A percentile compares a stretch with the other conserved stretches of the same genome.
These are phyloP conservation scores for Blastomyces gilchristii DNA, from an alignment of 2,329 filamentous ascomycete genomes.

Conservation along the genomic window DNA sequence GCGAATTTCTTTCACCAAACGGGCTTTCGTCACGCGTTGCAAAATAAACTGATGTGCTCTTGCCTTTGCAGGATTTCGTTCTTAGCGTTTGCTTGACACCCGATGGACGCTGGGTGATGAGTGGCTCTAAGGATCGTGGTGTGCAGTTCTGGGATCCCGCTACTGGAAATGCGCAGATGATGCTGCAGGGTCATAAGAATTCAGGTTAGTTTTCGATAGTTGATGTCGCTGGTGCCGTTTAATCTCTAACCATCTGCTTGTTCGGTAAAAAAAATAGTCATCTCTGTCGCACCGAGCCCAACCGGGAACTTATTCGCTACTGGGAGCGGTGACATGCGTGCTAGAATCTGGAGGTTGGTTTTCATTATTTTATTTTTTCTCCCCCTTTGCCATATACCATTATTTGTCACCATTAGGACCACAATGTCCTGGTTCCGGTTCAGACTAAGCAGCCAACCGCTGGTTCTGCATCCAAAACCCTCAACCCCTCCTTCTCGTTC, in stretches of 20 bases:
- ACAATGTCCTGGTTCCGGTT: too few species aligned
- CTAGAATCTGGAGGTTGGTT: slow-evolving; percentile 80
- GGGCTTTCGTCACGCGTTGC: background rate
- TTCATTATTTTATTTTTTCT: background rate
- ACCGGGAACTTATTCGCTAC: slow-evolving; percentile 84
- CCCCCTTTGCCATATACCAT: background rate
- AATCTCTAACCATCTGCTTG: slow-evolving; percentile 15
- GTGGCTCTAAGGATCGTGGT: slow-evolving; percentile 90
- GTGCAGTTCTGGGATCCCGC: slow-evolving; percentile 98
- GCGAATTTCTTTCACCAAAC: background rate
- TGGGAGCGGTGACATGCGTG: slow-evolving; percentile 93
- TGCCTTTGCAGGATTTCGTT: slow-evolving; percentile 66
- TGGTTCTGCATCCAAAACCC: too few species aligned
- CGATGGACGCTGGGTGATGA: slow-evolving; percentile 91
- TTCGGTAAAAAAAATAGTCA: slow-evolving; percentile 48
- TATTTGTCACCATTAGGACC: background rate
- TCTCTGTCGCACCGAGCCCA: slow-evolving; percentile 90
- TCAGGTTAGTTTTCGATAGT: slow-evolving; percentile 46
- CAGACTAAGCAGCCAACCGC: too few species aligned
- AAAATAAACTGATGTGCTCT: slow-evolving; percentile 1
- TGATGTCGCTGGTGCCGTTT: background rate
- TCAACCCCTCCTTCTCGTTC: background rate
- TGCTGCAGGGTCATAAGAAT: slow-evolving; percentile 98
- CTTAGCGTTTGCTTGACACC: slow-evolving; percentile 91
- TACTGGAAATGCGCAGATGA: slow-evolving; percentile 88